These are phyloP conservation scores for Terfezia boudieri DNA, from an alignment of 495 filamentous ascomycete genomes.

Conservation along the genomic window DNA sequence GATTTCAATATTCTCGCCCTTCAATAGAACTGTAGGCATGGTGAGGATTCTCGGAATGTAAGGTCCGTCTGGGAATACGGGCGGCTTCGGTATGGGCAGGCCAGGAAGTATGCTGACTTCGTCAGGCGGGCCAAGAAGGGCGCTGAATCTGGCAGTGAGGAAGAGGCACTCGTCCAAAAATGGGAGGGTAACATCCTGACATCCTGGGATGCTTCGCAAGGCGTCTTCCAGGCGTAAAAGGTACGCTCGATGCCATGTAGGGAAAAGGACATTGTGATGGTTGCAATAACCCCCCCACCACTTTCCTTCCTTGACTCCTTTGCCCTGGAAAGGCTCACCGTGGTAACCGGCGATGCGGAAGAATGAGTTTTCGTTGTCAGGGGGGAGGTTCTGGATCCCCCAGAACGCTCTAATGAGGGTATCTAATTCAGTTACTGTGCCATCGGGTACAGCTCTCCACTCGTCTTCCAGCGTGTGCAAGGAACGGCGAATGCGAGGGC, in stretches of 20 bases:
- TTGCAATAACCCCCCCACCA: slow-evolving; percentile 21
- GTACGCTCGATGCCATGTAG: slow-evolving; percentile 25
- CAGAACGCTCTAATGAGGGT: slow-evolving; percentile 9
- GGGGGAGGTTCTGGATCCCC: slow-evolving; percentile 1
- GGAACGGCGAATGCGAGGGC: too few species aligned
- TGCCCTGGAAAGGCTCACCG: slow-evolving; percentile 9
- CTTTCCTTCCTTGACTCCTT: not conserved
- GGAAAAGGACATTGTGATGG: slow-evolving; percentile 24
- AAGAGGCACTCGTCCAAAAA: slow-evolving; percentile 14
- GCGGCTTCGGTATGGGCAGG: too few species aligned
- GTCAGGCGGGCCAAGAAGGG: too few species aligned
- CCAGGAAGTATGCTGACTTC: too few species aligned
- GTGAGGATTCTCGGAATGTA: not conserved
- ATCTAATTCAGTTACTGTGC: not conserved
- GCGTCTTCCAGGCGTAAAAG: slow-evolving; percentile 13
- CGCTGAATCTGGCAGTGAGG: too few species aligned
- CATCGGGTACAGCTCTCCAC: too few species aligned
- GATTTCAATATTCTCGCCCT: not conserved
- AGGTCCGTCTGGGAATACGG: too few species aligned
- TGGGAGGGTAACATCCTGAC: slow-evolving; percentile 8
- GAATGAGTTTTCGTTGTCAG: slow-evolving; percentile 9
- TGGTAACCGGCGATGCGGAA: slow-evolving; percentile 17
- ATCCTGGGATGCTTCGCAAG: slow-evolving; percentile 5
- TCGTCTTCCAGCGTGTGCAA: too few species aligned
- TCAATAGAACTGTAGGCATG: not conserved